A percentile compares a stretch with the other conserved stretches of the same genome.
These are phyloP conservation scores for Phytophthora cryptogea DNA, from an alignment of 352 stramenopile species.

Conservation along the genomic window DNA sequence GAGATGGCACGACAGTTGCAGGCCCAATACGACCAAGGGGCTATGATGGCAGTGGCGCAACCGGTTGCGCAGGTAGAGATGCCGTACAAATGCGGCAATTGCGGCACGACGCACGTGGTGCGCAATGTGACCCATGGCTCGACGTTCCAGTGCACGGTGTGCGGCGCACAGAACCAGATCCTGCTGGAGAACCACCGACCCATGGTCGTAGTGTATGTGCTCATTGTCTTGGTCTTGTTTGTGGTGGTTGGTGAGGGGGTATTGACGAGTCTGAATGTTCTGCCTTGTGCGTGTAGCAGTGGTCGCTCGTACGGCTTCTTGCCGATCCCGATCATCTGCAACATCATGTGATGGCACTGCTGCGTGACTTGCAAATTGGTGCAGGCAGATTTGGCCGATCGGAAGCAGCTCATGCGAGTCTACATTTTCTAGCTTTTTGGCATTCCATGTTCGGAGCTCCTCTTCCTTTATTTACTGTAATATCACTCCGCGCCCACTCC, in stretches of 20 bases:
- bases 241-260: not conserved
- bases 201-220: constrained; percentile 56
- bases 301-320: constrained; percentile 46
- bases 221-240: not conserved
- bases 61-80: constrained; percentile 39
- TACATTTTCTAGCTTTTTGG: not conserved
- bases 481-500: not conserved
- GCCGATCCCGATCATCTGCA: constrained; percentile 71
- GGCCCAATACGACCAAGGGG: constrained; percentile 47
- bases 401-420: not conserved
- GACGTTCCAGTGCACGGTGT: constrained; percentile 64
- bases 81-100: constrained; percentile 71
- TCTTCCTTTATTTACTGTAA: constrained; percentile 14
- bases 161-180: constrained; percentile 68
- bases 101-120: constrained; percentile 63
- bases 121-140: constrained; percentile 58
- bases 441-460: not conserved
- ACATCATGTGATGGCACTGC: constrained; percentile 45
- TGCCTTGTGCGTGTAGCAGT: constrained; percentile 16
- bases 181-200: constrained; percentile 41
- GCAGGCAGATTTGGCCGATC: not conserved
- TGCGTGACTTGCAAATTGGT: not conserved
- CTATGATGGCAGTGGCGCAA: constrained; percentile 44
- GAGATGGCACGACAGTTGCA: constrained; percentile 62
- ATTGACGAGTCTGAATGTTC: not conserved